phyloP scores from a whole-genome alignment of 2,329 filamentous ascomycete species.

The Talaromyces amestolkiae region DNA sequence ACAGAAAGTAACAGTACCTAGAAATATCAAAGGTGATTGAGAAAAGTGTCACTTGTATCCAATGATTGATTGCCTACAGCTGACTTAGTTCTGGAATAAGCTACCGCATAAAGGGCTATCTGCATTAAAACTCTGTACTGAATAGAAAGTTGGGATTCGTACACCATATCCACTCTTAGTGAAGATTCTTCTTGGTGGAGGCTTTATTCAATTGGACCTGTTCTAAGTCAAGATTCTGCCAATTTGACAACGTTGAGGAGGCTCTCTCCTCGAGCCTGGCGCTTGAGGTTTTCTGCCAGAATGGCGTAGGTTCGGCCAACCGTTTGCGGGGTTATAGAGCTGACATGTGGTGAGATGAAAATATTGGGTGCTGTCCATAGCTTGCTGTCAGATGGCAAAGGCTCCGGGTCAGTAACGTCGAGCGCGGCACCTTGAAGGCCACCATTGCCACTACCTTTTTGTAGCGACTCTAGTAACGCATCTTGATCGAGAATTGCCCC shows the following conservation, averaged over 20 bases:
- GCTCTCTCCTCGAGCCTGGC: neutral
- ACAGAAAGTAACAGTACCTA: too few species aligned
- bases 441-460: conserved; percentile 33
- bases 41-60: neutral
- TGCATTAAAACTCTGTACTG: neutral
- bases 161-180: neutral
- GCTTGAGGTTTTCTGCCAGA: neutral
- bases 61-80: neutral
- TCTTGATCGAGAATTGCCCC: conserved; percentile 62
- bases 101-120: neutral
- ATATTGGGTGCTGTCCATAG: conserved; percentile 70
- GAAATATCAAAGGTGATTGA: too few species aligned
- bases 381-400: conserved; percentile 64
- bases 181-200: neutral
- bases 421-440: conserved; percentile 66
- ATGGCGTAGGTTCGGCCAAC: neutral
- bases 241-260: conserved; percentile 1
- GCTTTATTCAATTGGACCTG: neutral
- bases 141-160: neutral
- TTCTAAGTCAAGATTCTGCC: neutral
- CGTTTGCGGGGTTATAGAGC: conserved; percentile 30
- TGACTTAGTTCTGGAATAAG: neutral
- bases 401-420: conserved; percentile 78
- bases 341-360: conserved; percentile 67
- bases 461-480: conserved; percentile 62